Conservation (phyloP, 768 basidiomycete species). For the Suillus clintonianus region DNA sequence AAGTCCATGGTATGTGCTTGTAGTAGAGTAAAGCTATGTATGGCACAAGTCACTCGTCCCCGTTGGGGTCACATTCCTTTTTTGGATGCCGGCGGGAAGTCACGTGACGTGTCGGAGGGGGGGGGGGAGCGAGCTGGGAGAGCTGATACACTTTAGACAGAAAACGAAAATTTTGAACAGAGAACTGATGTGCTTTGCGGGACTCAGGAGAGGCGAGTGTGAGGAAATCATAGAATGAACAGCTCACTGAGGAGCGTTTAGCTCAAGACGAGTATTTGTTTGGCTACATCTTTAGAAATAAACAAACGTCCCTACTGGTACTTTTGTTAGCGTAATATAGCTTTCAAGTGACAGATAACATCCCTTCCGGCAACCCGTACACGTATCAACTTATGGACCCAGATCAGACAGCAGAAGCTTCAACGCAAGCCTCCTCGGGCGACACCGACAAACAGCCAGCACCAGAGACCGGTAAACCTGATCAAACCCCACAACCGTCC, state of each 20-base stretch:
- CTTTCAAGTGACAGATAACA: background rate
- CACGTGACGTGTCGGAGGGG: too few relatives aligned
- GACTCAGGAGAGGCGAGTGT: too few relatives aligned
- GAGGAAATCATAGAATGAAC: too few relatives aligned
- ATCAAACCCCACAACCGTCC: background rate
- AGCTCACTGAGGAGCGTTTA: too few relatives aligned
- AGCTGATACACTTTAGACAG: too few relatives aligned
- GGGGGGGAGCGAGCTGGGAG: too few relatives aligned
- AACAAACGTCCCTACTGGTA: background rate
- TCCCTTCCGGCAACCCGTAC: background rate
- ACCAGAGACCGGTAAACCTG: background rate
- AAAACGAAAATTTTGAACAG: too few relatives aligned
- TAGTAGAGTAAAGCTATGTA: background rate
- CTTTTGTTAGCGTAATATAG: background rate
- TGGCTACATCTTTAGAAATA: background rate
- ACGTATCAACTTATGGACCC: background rate
- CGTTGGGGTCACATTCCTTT: too few relatives aligned
- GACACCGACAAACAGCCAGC: background rate
- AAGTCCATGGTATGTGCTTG: background rate
- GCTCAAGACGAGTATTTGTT: too few relatives aligned
- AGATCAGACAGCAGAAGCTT: background rate
- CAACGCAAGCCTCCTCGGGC: background rate
- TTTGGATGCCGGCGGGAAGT: too few relatives aligned
- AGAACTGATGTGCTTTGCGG: too few relatives aligned
- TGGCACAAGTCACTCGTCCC: too few relatives aligned